These are phyloP conservation scores for Chaetomium globosum DNA, from an alignment of 2,329 filamentous ascomycete species.

Conservation along the genomic window DNA sequence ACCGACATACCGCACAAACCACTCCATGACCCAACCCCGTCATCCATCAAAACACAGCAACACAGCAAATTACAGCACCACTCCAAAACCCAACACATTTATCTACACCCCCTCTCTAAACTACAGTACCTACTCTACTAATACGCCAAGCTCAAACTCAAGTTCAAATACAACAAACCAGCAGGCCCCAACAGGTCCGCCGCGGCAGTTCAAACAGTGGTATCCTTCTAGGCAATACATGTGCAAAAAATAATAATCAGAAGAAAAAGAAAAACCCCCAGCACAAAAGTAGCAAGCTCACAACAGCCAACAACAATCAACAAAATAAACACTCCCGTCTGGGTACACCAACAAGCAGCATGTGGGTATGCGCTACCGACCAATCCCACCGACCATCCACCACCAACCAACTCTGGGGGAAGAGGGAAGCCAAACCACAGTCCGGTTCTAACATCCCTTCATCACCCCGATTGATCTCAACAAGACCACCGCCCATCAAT, in stretches of 20 bases:
- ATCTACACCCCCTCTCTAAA: not conserved
- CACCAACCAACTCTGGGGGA: not conserved
- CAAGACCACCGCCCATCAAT: no score
- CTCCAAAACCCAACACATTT: not conserved
- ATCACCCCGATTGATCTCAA: no score
- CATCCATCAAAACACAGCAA: no score
- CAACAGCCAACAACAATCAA: conserved; percentile 6
- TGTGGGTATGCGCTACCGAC: not conserved
- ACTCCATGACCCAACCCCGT: no score
- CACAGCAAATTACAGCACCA: not conserved
- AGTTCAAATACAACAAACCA: not conserved
- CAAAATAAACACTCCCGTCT: conserved; percentile 1
- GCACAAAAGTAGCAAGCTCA: not conserved
- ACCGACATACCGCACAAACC: no score
- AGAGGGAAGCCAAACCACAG: not conserved
- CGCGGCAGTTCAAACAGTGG: conserved; percentile 14
- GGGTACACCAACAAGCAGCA: not conserved
- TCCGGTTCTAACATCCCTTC: not conserved
- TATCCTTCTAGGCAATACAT: conserved; percentile 27
- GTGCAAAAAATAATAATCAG: not conserved
- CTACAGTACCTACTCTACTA: not conserved
- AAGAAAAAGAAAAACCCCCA: conserved; percentile 4
- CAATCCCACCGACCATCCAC: not conserved
- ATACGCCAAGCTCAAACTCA: not conserved
- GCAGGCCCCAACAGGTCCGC: not conserved